Base-by-base conservation (phyloP, 2,329 filamentous ascomycete genomes). In the Claviceps africana region DNA sequence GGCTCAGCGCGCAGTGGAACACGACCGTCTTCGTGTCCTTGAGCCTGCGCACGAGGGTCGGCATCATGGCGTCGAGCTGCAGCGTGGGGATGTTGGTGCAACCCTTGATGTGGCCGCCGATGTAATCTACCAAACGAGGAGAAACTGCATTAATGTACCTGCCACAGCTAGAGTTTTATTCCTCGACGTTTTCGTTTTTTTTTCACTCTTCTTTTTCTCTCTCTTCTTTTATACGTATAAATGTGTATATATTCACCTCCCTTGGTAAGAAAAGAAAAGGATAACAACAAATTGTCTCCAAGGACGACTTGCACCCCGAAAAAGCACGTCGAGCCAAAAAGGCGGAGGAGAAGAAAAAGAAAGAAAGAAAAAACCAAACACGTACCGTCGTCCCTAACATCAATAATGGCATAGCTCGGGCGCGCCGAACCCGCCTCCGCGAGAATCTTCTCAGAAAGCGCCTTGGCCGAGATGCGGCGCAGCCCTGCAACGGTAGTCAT, bases 1-100 rank as follows among this genome's bases (percentile, higher is more conserved):
- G 93, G 59, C 85, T 91, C 52, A 97, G 73, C 19, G 87, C 86
- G 69, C 93, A 98, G 71, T 98, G 93, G 67, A 98, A 98, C 1
- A 98, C 80, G 15, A 98, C 88, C 11, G 78, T 84, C 52, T 93
- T 80, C 67, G 88, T 89, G 63, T 84, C 81, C 57, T 81, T 73
- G 47, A 96, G 77, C 44, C 78, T 82, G 53, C 88, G 81, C 13
- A 95, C 75, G n/a, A 98, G 79, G 56, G 89, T 87, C 0, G 90
- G 86, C 67, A 93, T 80, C 58, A 77, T 81, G 64, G 79, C 78
- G 61, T 95, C 87, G 48, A 97, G 78, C 19, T 81, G 79, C 46
- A 70, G 70, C 49, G 79, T 85, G 0, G 93, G 89, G 13, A 88
- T 76, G 74, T 95, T 87, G 50, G 77, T 79, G 35, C 83, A 86